phyloP scores from a whole-genome alignment of 371 early-diverging fungal genomes.

The Apophysomyces elegans region DNA sequence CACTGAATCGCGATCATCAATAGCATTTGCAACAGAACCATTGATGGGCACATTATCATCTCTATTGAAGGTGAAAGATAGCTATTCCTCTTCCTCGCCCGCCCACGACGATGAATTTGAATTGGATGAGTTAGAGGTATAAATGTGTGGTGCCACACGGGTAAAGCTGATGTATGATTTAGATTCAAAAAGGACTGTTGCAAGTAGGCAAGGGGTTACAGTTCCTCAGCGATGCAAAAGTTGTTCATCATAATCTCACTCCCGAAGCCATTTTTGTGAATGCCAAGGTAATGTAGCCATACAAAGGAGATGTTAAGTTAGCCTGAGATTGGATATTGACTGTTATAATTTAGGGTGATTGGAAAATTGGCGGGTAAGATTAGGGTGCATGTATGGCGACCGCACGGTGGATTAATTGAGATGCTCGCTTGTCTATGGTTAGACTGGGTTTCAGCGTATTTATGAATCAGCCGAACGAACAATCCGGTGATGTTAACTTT shows the following conservation, averaged over 20 bases:
- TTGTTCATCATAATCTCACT: slow-evolving; percentile 80
- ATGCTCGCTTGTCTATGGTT: background rate
- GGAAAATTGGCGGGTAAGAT: slow-evolving; percentile 85
- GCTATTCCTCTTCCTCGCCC: slow-evolving; percentile 36
- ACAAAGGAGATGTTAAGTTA: slow-evolving; percentile 5
- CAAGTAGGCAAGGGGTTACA: slow-evolving; percentile 78
- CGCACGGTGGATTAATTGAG: background rate
- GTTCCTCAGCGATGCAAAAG: slow-evolving; percentile 75
- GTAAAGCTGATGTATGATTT: background rate
- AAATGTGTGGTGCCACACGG: background rate
- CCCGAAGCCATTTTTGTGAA: slow-evolving; percentile 83
- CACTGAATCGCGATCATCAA: slow-evolving; percentile 71
- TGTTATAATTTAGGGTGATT: slow-evolving; percentile 69
- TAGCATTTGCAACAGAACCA: slow-evolving; percentile 86
- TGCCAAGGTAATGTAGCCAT: slow-evolving; percentile 56
- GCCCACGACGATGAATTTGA: slow-evolving; percentile 54
- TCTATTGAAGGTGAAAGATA: slow-evolving; percentile 61
- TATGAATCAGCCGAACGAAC: slow-evolving; percentile 50
- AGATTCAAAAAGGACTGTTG: slow-evolving; percentile 86
- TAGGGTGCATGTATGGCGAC: background rate
- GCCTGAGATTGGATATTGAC: background rate
- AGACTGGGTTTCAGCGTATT: slow-evolving; percentile 73
- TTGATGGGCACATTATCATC: slow-evolving; percentile 71
- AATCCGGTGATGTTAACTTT: slow-evolving; percentile 40
- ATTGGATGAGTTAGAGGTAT: slow-evolving; percentile 78